These are phyloP conservation scores for Alternaria metachromatica DNA, from an alignment of 2,329 filamentous ascomycete species.

Conservation along the genomic window DNA sequence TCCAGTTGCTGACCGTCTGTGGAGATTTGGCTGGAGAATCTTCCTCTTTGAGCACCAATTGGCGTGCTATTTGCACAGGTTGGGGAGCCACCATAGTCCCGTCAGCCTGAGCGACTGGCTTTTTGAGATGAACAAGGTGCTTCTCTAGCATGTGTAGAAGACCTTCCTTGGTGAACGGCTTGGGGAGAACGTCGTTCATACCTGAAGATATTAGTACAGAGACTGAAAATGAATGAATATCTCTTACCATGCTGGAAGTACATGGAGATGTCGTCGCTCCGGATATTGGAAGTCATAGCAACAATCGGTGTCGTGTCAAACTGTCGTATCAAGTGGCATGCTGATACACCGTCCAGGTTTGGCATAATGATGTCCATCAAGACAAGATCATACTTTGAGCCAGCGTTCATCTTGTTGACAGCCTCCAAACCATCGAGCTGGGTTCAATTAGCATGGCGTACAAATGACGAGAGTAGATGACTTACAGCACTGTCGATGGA, in stretches of 20 bases:
- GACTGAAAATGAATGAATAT: neutral
- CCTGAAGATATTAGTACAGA: slow-evolving; percentile 61
- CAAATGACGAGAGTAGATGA: slow-evolving; percentile 16
- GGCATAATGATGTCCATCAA: slow-evolving; percentile 86
- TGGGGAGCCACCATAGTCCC: slow-evolving; percentile 59
- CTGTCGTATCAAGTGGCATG: slow-evolving; percentile 90
- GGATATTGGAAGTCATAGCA: slow-evolving; percentile 98
- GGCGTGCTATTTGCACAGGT: slow-evolving; percentile 58
- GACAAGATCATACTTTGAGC: slow-evolving; percentile 68
- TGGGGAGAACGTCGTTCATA: slow-evolving; percentile 97
- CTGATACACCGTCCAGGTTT: slow-evolving; percentile 90
- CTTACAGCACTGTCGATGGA: slow-evolving; percentile 68
- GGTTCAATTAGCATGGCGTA: slow-evolving; percentile 31
- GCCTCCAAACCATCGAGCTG: slow-evolving; percentile 89
- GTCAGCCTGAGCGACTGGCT: slow-evolving; percentile 56
- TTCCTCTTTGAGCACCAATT: slow-evolving; percentile 65
- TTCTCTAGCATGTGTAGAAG: slow-evolving; percentile 83
- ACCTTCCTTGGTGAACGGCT: slow-evolving; percentile 90
- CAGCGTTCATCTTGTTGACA: slow-evolving; percentile 79
- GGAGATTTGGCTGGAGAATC: slow-evolving; percentile 69
- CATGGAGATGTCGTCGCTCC: slow-evolving; percentile 93
- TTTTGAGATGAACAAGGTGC: slow-evolving; percentile 83
- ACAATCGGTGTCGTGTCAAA: slow-evolving; percentile 88
- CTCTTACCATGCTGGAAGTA: slow-evolving; percentile 93
- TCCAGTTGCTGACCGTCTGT: slow-evolving; percentile 67